Evolutionary conservation across 1,284 basidiomycete genomes (phyloP), one percentile per base, ranked within the genome.

Genomic region (Ustilago lituana): DNA sequence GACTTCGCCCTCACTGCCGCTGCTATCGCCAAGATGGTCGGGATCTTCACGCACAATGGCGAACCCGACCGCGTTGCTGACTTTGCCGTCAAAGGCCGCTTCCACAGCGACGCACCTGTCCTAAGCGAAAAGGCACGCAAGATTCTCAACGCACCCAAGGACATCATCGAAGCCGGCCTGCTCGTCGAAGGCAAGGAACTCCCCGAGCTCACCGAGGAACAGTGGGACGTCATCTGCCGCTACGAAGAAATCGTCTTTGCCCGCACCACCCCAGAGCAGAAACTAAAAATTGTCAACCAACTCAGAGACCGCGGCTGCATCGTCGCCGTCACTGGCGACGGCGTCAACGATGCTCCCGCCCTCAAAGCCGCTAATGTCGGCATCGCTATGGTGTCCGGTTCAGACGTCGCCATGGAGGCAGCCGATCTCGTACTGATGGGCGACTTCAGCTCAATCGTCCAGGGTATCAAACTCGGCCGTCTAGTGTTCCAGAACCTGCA

Each of bases 181-280:
- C 53, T 56, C 24, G 47, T 72, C 22, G 57, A 58, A 17, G 69
- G 69, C 38, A 60, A 52, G 32, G 69, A 72, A 23, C 50, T 72
- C 31, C 55, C 57, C 17, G 48, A 41, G 23, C 57, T 74, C 19
- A 51, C 47, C 3, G 39, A 72, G 53, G 41, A 62, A 15, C 52
- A 67, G 19, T 88, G 87, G 87, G 83, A 86, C 40, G 80, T 82
- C 50, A 83, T 86, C 19, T 85, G 85, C 40, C 76, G 85, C 46
- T 90, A 88, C 78, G 84, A 86, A 26, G 89, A 90, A 77, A 85
- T 90, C 54, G 89, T 90, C 8, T 91, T 91, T 62, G 88, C 89
- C 0, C 85, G 89, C 27, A 90, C 89, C 1, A 89, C 88, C 0
- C 89, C 89, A 0, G 88, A 90, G 76, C 81, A 83, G 60, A 91